phyloP scores from a whole-genome alignment of 495 filamentous ascomycete species.

The Neurospora sp. region DNA sequence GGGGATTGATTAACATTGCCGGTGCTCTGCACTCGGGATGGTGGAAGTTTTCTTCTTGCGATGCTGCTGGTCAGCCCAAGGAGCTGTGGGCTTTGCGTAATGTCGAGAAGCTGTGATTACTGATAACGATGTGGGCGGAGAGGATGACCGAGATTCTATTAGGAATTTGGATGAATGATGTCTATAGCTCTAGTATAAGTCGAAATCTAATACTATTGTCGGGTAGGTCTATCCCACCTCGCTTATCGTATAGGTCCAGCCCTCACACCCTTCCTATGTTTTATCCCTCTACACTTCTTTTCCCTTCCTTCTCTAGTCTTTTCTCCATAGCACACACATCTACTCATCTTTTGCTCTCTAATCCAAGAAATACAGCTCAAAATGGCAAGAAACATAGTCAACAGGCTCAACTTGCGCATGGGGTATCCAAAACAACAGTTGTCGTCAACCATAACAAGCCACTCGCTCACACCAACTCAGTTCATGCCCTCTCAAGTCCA shows the following conservation, averaged over 20 bases:
- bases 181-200: background rate
- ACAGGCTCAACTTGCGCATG: background rate
- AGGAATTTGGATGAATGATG: background rate
- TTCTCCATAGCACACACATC: too few relatives aligned
- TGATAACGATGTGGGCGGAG: background rate
- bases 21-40: constrained; percentile 32
- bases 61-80: constrained; percentile 27
- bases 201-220: background rate
- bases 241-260: too few relatives aligned
- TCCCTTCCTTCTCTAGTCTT: too few relatives aligned
- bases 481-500: background rate
- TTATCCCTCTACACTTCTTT: too few relatives aligned
- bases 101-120: background rate
- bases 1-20: constrained; percentile 36
- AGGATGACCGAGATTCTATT: background rate
- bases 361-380: too few relatives aligned
- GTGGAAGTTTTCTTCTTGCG: constrained; percentile 47
- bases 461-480: background rate
- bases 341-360: too few relatives aligned
- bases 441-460: background rate
- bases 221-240: too few relatives aligned
- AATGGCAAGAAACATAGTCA: background rate
- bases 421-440: background rate
- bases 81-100: constrained; percentile 15
- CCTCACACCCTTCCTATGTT: too few relatives aligned